Evolutionary conservation across 2,329 filamentous ascomycete genomes (phyloP).

Genomic region (Chaetomium olivaceum): DNA sequence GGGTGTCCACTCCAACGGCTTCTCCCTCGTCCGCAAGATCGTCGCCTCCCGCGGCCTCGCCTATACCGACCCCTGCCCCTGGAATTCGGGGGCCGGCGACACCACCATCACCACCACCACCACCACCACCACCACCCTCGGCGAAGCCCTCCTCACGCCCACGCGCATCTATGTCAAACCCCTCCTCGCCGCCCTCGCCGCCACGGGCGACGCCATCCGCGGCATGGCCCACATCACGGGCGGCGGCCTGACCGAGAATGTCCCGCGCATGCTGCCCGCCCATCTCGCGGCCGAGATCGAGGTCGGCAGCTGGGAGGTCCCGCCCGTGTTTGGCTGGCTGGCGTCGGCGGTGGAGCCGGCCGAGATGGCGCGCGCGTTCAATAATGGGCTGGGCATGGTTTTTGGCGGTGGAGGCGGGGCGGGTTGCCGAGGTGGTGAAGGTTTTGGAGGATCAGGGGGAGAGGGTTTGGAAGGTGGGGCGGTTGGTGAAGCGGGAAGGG

Average conservation of each 20-base stretch:
- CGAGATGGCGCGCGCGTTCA: constrained; percentile 93
- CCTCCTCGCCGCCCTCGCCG: constrained; percentile 62
- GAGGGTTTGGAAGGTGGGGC: constrained; percentile 74
- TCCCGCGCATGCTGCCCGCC: constrained; percentile 86
- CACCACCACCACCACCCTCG: constrained; percentile 50
- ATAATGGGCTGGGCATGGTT: constrained; percentile 94
- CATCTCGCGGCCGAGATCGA: constrained; percentile 80
- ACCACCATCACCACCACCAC: constrained; percentile 32
- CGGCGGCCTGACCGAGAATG: constrained; percentile 88
- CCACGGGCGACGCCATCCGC: constrained; percentile 68
- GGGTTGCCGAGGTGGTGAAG: constrained; percentile 61
- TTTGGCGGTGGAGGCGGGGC: constrained; percentile 68
- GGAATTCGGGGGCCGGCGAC: too few species aligned
- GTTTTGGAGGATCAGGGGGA: constrained; percentile 69
- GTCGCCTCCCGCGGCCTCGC: constrained; percentile 69
- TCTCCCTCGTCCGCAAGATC: constrained; percentile 92
- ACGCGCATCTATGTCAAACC: constrained; percentile 92
- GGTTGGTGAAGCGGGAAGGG: constrained; percentile 58
- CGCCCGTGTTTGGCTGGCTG: constrained; percentile 83
- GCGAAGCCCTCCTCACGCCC: constrained; percentile 78
- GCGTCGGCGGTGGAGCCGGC: constrained; percentile 65
- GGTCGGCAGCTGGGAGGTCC: constrained; percentile 71
- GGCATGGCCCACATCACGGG: constrained; percentile 97
- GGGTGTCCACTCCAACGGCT: constrained; percentile 94
- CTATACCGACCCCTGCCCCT: constrained; percentile 75